phyloP scores from a whole-genome alignment of 306 rosid species.

The Mucuna pruriens region DNA sequence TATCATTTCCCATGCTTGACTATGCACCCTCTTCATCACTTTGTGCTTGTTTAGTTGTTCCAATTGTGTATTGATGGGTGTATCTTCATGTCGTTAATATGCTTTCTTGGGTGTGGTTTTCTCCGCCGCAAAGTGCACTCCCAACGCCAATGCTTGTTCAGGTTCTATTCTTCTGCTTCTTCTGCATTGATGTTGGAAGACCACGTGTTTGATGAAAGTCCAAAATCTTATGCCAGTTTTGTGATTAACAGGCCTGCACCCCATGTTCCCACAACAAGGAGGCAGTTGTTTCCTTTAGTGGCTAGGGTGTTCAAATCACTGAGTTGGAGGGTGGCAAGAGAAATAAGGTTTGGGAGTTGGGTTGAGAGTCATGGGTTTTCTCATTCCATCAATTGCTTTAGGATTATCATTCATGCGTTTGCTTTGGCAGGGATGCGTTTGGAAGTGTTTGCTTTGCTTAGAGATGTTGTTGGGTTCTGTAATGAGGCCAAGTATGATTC shows the following conservation, averaged over 20 bases:
- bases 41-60: slow-evolving; percentile 4
- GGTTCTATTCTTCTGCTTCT: slow-evolving; percentile 45
- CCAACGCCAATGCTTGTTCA: slow-evolving; percentile 25
- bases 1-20: background rate
- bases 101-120: slow-evolving; percentile 29
- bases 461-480: slow-evolving; percentile 53
- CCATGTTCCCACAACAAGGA: background rate
- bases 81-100: slow-evolving; percentile 45
- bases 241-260: background rate
- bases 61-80: slow-evolving; percentile 48
- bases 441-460: slow-evolving; percentile 63
- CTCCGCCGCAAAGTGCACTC: slow-evolving; percentile 29
- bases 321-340: slow-evolving; percentile 55
- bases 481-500: slow-evolving; percentile 41
- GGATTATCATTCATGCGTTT: slow-evolving; percentile 56
- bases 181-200: slow-evolving; percentile 52
- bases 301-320: slow-evolving; percentile 59
- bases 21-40: background rate
- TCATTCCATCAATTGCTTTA: slow-evolving; percentile 53
- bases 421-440: slow-evolving; percentile 55
- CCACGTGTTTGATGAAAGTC: slow-evolving; percentile 55
- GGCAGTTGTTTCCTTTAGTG: slow-evolving; percentile 44
- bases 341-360: slow-evolving; percentile 51
- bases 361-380: slow-evolving; percentile 52
- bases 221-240: slow-evolving; percentile 26